Evolutionary conservation across 176 grass and related monocot genomes (phyloP).

Genomic region (Aegilops tauschii): DNA sequence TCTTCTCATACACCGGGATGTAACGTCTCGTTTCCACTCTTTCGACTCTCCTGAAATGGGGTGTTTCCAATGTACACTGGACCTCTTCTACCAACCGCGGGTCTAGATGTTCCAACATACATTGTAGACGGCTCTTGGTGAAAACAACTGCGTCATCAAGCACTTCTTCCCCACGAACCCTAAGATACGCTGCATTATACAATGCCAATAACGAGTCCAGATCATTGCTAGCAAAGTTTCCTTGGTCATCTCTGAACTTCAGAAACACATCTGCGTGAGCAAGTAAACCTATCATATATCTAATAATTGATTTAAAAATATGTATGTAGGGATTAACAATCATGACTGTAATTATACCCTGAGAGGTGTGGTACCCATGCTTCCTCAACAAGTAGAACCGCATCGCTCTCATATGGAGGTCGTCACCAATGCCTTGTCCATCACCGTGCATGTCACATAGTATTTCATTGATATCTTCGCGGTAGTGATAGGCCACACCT

Average conservation of each 20-base stretch:
- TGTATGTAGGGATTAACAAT: background rate
- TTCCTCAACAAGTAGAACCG: slow-evolving; percentile 40
- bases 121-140: background rate
- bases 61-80: background rate
- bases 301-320: background rate
- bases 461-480: slow-evolving; percentile 16
- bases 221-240: slow-evolving; percentile 12
- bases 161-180: slow-evolving; percentile 29
- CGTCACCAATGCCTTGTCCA: background rate
- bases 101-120: background rate
- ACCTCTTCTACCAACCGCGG: slow-evolving; percentile 20
- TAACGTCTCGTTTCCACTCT: slow-evolving; percentile 34
- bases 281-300: background rate
- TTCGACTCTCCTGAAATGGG: slow-evolving; percentile 24
- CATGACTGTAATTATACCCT: background rate
- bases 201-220: slow-evolving; percentile 3
- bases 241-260: slow-evolving; percentile 34
- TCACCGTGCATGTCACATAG: background rate
- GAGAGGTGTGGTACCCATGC: slow-evolving; percentile 13
- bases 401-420: background rate
- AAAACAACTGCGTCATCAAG: slow-evolving; percentile 23
- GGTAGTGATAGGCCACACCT: slow-evolving; percentile 40
- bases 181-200: slow-evolving; percentile 42
- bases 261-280: slow-evolving; percentile 34
- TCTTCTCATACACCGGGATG: slow-evolving; percentile 35